Percentiles rank a stretch among this genome's conserved stretches.
Conservation (phyloP, 2,329 filamentous ascomycete species). For the Cercospora sojina region DNA sequence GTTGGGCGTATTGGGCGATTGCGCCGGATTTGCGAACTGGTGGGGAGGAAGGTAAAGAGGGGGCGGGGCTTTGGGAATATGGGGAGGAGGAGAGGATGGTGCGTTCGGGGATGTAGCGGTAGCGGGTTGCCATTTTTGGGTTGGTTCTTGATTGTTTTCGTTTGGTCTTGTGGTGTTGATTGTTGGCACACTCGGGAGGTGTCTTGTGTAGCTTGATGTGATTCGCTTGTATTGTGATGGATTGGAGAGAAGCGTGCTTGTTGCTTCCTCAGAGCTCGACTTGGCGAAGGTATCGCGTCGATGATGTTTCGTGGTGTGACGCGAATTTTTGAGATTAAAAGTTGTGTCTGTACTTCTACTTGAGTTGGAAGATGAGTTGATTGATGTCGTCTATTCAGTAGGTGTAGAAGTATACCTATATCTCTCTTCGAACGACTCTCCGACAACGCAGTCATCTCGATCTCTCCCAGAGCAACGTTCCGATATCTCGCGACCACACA, state of each 20-base stretch:
- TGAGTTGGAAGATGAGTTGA: neutral
- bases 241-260: neutral
- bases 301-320: neutral
- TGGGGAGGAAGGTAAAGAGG: neutral
- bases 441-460: neutral
- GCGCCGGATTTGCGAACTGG: constrained; percentile 1
- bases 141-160: neutral
- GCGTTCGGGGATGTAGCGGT: constrained; percentile 13
- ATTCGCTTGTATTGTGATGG: neutral
- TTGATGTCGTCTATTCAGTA: neutral
- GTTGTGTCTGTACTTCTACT: neutral
- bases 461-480: neutral
- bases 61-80: neutral
- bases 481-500: neutral
- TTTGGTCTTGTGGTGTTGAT: neutral
- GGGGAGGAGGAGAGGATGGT: neutral
- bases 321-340: neutral
- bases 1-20: constrained; percentile 7
- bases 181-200: no score
- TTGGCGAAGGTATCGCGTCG: neutral
- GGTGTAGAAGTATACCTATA: neutral
- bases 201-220: neutral
- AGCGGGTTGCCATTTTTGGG: constrained; percentile 16
- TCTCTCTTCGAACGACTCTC: neutral
- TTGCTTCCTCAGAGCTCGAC: neutral